Evolutionary conservation across 495 filamentous ascomycete genomes (phyloP).

Genomic region (Cryomyces minteri): DNA sequence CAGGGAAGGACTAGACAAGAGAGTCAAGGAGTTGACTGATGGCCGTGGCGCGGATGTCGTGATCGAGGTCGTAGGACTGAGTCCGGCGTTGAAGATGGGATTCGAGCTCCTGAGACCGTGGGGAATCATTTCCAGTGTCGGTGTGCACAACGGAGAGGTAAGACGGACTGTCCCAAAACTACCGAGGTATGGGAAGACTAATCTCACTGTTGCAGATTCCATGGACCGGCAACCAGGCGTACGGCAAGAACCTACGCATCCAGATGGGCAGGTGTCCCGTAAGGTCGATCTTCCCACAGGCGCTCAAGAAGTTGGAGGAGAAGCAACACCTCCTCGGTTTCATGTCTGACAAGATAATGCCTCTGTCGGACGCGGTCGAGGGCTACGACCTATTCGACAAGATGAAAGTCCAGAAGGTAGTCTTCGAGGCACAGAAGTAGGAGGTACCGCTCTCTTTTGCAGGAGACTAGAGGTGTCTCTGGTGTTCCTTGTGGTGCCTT

Average conservation of each 20-base stretch:
- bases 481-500: too few species aligned
- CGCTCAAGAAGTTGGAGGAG: constrained; percentile 58
- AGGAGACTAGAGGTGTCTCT: too few species aligned
- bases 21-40: constrained; percentile 59
- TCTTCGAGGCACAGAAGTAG: constrained; percentile 37
- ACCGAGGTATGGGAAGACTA: background rate
- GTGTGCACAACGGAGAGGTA: constrained; percentile 82
- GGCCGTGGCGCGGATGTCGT: constrained; percentile 81
- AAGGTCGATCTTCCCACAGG: constrained; percentile 60
- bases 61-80: constrained; percentile 81
- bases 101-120: constrained; percentile 80
- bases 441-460: too few species aligned
- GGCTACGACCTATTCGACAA: constrained; percentile 85
- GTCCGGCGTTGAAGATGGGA: constrained; percentile 60
- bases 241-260: constrained; percentile 76
- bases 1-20: constrained; percentile 42
- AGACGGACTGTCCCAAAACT: constrained; percentile 3
- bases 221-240: constrained; percentile 66
- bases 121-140: constrained; percentile 74
- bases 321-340: constrained; percentile 72
- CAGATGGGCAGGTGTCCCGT: constrained; percentile 94
- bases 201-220: constrained; percentile 43
- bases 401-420: constrained; percentile 83
- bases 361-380: constrained; percentile 62
- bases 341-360: constrained; percentile 91